Conservation (phyloP, 768 basidiomycete genomes). For the Mycena haematopus region DNA sequence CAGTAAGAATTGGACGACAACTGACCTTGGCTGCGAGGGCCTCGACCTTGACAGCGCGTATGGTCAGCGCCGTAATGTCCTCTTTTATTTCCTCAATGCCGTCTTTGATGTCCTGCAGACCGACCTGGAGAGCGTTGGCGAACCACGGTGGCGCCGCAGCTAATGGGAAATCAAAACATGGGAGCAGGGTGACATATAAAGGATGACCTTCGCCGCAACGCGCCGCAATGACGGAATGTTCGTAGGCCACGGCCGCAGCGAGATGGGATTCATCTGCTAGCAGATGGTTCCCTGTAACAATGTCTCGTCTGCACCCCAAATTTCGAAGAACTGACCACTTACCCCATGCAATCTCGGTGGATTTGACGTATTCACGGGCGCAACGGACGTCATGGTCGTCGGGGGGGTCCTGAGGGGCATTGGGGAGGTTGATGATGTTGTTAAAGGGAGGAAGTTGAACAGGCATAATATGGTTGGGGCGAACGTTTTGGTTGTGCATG, state of each 20-base stretch:
- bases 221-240: background rate
- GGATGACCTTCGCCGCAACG: background rate
- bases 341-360: background rate
- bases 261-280: background rate
- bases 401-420: background rate
- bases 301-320: too few relatives aligned
- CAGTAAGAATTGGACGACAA: too few relatives aligned
- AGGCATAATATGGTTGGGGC: too few relatives aligned
- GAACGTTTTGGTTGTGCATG: too few relatives aligned
- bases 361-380: background rate
- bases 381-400: background rate
- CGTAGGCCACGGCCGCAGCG: background rate
- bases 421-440: too few relatives aligned
- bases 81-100: background rate
- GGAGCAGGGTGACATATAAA: background rate
- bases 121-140: background rate
- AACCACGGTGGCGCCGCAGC: background rate
- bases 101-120: background rate
- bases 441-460: too few relatives aligned
- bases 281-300: background rate
- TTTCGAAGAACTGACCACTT: background rate
- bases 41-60: too few relatives aligned
- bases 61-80: background rate
- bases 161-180: background rate
- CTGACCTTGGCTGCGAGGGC: too few relatives aligned